Evolutionary conservation across 2,329 filamentous ascomycete species (phyloP).

Genomic region (Canariomyces notabilis): DNA sequence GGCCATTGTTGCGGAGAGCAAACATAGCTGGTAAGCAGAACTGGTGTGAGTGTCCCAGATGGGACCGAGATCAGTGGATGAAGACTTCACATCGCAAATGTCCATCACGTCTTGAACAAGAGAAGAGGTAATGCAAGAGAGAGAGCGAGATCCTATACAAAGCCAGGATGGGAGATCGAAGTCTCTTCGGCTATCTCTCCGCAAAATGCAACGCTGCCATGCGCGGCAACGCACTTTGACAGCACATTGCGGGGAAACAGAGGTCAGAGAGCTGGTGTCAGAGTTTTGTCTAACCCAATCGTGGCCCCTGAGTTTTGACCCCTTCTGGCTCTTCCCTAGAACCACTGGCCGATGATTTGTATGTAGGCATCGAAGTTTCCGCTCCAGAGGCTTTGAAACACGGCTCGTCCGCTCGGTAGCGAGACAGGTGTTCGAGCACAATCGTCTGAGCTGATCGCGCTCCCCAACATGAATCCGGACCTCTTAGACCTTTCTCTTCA

Average conservation of each 20-base stretch:
- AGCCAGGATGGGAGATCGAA: too few relatives aligned
- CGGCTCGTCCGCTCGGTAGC: not conserved
- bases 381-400: not conserved
- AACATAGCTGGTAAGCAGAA: too few relatives aligned
- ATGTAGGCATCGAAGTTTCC: not conserved
- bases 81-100: too few relatives aligned
- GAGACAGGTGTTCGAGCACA: not conserved
- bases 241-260: slow-evolving; percentile 7
- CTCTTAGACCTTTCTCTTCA: slow-evolving; percentile 69
- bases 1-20: not conserved
- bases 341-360: too few relatives aligned
- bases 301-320: not conserved
- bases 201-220: slow-evolving; percentile 12
- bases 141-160: too few relatives aligned
- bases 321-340: too few relatives aligned
- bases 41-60: too few relatives aligned
- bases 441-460: not conserved
- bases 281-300: not conserved
- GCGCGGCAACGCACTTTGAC: not conserved
- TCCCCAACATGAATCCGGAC: slow-evolving; percentile 9
- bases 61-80: too few relatives aligned
- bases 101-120: too few relatives aligned
- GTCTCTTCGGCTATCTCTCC: slow-evolving; percentile 2
- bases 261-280: not conserved
- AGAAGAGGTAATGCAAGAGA: too few relatives aligned